Percentiles rank a stretch among this genome's conserved stretches.
Conservation (phyloP, 1,139 yeast species). For the Candida glucosophila region DNA sequence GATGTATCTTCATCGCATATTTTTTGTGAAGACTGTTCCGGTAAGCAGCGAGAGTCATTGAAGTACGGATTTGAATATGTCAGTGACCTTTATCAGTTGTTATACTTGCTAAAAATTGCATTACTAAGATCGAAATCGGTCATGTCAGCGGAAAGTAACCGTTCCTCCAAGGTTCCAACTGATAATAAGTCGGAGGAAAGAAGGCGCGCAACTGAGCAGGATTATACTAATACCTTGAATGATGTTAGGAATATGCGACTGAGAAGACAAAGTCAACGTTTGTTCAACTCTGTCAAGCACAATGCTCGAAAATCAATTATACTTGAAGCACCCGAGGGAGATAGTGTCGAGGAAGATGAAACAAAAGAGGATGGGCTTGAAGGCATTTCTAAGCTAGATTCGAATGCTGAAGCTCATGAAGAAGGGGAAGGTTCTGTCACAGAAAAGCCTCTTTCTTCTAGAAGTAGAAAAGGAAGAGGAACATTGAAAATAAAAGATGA, state of each 20-base stretch:
- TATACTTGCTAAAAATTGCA: conserved; percentile 76
- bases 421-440: conserved; percentile 7
- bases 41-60: conserved; percentile 11
- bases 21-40: conserved; percentile 53
- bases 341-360: conserved; percentile 17
- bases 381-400: conserved; percentile 6
- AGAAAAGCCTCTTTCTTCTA: conserved; percentile 4
- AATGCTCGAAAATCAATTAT: conserved; percentile 37
- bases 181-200: conserved; percentile 1
- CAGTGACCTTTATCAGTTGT: conserved; percentile 62
- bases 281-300: conserved; percentile 48
- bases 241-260: conserved; percentile 76
- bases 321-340: conserved; percentile 51
- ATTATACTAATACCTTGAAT: conserved; percentile 60
- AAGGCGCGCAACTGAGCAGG: conserved; percentile 8
- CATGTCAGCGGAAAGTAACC: conserved; percentile 23
- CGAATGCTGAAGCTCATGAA: conserved; percentile 5
- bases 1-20: too few species aligned
- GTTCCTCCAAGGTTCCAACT: conserved; percentile 3
- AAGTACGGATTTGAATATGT: conserved; percentile 44
- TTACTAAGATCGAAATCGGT: conserved; percentile 69
- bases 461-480: conserved; percentile 11
- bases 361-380: conserved; percentile 10
- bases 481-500: conserved; percentile 39
- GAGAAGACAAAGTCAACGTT: conserved; percentile 58